Evolutionary conservation across 2,329 filamentous ascomycete species (phyloP), one percentile per base, ranked within the genome.

Genomic region (Exophiala xenobiotica): DNA sequence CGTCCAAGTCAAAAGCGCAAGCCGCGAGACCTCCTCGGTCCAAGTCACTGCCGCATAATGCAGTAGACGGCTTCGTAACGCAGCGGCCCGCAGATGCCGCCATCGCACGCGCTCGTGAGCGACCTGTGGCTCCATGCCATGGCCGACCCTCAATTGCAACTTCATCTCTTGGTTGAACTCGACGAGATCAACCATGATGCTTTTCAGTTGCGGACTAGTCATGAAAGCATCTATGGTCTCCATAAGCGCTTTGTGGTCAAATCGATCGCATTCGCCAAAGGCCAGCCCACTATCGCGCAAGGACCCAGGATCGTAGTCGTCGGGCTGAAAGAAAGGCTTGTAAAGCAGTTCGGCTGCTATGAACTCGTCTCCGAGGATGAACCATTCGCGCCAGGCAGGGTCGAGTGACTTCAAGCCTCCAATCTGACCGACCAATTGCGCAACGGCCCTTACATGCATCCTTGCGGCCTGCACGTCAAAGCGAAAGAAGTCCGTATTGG

Each of bases 401-500:
- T 18, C 16, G 20, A 44, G 20, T 14, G 12, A 14, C 22, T 23
- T 18, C 20, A 19, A 14, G 20, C 41, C 41, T 11, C 41, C 41
- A 14, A 27, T n/a, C 41, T 44, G 23, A 14, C 29, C 23, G 41
- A 44, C 29, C 41, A 44, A 27, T 26, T 43, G 40, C 23, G 14
- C 24, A 18, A 43, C 40, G 22, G 26, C 22, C 7, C 23, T 23
- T 6, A 43, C 11, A n/a, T 43, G 40, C 2, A 43, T 27, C 14
- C 40, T 14, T 16, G 40, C 40, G 9, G 40, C 40, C 14, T 43
- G 22, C 8, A 12, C 14, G 9, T 43, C 20, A 14, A 43, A 43
- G 40, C 20, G 14, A n/a, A 43, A 43, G 19, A 43, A 43, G 11
- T 43, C 40, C 7, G 40, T 22, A 43, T 43, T 29, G 3, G 40